Percentiles rank a stretch among this genome's conserved stretches.
Conservation (phyloP, 345 rosid species). For the Adansonia digitata region DNA sequence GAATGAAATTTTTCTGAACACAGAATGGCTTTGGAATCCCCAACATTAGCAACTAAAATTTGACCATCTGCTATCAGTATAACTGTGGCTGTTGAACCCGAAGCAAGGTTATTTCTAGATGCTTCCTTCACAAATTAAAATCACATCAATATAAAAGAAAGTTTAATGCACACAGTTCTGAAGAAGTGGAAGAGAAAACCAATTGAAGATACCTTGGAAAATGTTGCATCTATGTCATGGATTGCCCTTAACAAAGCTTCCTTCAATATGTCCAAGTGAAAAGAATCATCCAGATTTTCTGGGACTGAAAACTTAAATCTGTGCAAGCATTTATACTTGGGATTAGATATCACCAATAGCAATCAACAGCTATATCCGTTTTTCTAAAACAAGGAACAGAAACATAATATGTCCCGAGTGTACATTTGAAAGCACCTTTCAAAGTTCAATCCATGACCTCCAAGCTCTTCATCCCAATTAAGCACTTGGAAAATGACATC, state of each 20-base stretch:
- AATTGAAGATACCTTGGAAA: conserved; percentile 61
- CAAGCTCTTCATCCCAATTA: conserved; percentile 40
- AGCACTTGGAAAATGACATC: conserved; percentile 44
- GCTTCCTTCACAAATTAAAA: not conserved
- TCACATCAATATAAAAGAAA: not conserved
- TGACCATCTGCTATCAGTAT: conserved; percentile 58
- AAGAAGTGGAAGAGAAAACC: not conserved
- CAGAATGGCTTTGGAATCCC: conserved; percentile 89
- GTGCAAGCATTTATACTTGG: conserved; percentile 20
- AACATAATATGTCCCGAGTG: not conserved
- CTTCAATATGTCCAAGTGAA: conserved; percentile 72
- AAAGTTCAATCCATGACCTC: conserved; percentile 41
- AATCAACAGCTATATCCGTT: not conserved
- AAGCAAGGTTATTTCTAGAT: not conserved
- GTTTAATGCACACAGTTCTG: not conserved
- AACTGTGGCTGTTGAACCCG: not conserved
- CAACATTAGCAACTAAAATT: conserved; percentile 78
- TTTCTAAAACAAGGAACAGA: not conserved
- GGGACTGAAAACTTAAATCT: conserved; percentile 57
- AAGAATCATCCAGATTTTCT: conserved; percentile 40
- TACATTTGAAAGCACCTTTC: conserved; percentile 37
- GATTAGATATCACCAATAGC: not conserved
- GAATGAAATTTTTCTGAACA: conserved; percentile 83
- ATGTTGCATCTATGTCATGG: conserved; percentile 72
- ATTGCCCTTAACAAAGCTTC: conserved; percentile 85